Percentiles rank a stretch among this genome's conserved stretches.
Conservation (phyloP, 208 protist genomes). For the Wallacemonas sp. region DNA sequence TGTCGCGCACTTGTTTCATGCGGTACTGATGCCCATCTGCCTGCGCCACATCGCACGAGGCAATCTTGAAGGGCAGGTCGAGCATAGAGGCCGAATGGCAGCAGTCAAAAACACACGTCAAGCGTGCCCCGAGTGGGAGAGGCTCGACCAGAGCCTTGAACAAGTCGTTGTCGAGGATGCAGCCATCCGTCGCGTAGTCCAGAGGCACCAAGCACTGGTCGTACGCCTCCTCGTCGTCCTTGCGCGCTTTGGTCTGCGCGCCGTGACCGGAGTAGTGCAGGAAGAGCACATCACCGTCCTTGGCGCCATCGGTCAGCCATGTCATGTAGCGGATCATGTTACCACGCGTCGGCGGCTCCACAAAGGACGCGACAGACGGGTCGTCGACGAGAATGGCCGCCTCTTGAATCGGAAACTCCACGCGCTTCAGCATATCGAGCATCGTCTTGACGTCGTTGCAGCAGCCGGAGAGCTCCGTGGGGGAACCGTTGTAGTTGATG, state of each 20-base stretch:
- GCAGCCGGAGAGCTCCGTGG: conserved; percentile 53
- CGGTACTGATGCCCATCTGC: neutral
- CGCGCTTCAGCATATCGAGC: neutral
- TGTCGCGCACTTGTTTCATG: conserved; percentile 60
- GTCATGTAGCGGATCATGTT: conserved; percentile 89
- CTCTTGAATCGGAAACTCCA: conserved; percentile 17
- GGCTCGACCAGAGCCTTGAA: conserved; percentile 69
- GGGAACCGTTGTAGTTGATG: conserved; percentile 67
- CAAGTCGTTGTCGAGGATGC: conserved; percentile 91
- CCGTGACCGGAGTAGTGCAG: conserved; percentile 93
- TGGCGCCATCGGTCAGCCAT: conserved; percentile 74
- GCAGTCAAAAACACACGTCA: conserved; percentile 95
- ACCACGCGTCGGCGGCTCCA: conserved; percentile 65
- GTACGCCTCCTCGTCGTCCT: conserved; percentile 69
- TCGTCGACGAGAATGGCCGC: conserved; percentile 16
- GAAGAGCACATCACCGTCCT: conserved; percentile 90
- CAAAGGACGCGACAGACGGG: conserved; percentile 26
- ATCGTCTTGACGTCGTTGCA: conserved; percentile 58
- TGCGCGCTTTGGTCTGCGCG: conserved; percentile 50
- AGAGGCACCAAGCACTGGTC: conserved; percentile 87
- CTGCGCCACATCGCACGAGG: conserved; percentile 24
- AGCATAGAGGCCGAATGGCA: conserved; percentile 92
- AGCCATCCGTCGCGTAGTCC: conserved; percentile 61
- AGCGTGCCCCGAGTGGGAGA: conserved; percentile 75
- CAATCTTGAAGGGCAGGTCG: conserved; percentile 91